phyloP scores from a whole-genome alignment of 371 early-diverging fungal species.

The Mucor saturninus region DNA sequence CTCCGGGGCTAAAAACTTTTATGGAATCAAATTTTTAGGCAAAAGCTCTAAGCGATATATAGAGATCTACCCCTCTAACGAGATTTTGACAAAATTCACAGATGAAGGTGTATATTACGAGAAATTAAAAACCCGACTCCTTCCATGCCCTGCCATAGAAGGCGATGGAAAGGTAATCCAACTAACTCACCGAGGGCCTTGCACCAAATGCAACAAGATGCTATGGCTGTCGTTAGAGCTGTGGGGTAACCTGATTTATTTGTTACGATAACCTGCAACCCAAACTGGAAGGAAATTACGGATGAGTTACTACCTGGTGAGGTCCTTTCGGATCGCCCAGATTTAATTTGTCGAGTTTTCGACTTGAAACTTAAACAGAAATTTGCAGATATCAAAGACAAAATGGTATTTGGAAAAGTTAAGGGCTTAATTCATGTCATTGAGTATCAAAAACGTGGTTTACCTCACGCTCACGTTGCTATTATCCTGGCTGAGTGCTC shows the following conservation, averaged over 20 bases:
- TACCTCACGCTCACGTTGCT: too few relatives aligned
- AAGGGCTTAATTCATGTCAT: slow-evolving; percentile 1
- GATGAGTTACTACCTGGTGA: slow-evolving; percentile 20
- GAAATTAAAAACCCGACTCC: not conserved
- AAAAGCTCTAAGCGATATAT: not conserved
- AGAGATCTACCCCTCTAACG: not conserved
- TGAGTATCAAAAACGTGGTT: slow-evolving; percentile 20
- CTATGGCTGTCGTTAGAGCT: too few relatives aligned
- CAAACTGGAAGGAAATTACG: slow-evolving; percentile 33
- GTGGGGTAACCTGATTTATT: too few relatives aligned
- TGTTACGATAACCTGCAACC: slow-evolving; percentile 45
- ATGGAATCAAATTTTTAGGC: too few relatives aligned
- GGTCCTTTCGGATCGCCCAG: slow-evolving; percentile 22
- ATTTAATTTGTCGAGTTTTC: slow-evolving; percentile 28
- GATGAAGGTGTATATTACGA: not conserved
- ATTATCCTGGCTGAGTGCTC: not conserved
- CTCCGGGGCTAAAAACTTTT: too few relatives aligned
- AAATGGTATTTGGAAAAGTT: slow-evolving; percentile 8
- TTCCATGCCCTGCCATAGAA: not conserved
- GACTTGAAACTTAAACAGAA: slow-evolving; percentile 24
- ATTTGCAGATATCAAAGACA: not conserved
- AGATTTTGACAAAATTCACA: not conserved
- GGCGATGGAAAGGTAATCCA: not conserved
- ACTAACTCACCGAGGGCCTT: too few relatives aligned
- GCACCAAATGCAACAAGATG: too few relatives aligned